These are phyloP conservation scores for Corylus avellana DNA, from an alignment of 306 rosid genomes.

Conservation along the genomic window DNA sequence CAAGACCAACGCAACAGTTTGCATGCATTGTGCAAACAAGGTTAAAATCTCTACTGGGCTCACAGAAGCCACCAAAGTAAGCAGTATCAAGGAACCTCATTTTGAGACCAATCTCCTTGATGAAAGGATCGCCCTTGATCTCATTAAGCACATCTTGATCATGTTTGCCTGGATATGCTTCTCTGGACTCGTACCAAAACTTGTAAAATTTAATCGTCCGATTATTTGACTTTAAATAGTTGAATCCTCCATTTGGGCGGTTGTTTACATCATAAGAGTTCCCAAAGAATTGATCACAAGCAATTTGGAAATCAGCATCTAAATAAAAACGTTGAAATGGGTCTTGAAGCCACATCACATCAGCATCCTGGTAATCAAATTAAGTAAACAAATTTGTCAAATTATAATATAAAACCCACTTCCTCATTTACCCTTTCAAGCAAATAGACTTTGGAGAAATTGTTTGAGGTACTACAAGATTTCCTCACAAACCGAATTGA, in stretches of 20 bases:
- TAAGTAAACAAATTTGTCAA: background rate
- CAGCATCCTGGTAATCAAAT: conserved; percentile 56
- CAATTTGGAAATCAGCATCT: conserved; percentile 77
- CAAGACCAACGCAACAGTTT: conserved; percentile 78
- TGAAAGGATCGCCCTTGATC: conserved; percentile 46
- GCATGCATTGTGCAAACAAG: conserved; percentile 78
- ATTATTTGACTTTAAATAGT: conserved; percentile 56
- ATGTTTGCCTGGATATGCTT: conserved; percentile 36
- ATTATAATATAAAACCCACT: background rate
- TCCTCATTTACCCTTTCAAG: no score
- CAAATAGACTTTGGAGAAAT: no score
- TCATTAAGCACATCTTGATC: conserved; percentile 80
- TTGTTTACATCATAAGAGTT: conserved; percentile 43
- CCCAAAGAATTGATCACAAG: conserved; percentile 60
- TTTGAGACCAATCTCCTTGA: conserved; percentile 37
- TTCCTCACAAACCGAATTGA: background rate
- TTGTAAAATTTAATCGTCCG: conserved; percentile 62
- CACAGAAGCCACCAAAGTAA: conserved; percentile 79
- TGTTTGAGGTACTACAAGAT: no score
- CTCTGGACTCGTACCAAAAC: conserved; percentile 65
- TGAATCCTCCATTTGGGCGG: conserved; percentile 74
- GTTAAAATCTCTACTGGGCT: conserved; percentile 43
- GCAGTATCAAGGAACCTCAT: conserved; percentile 65
- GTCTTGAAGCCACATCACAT: conserved; percentile 84
- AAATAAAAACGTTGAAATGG: conserved; percentile 59